Conservation (phyloP, 768 basidiomycete species). For the Tylopilus sp. region DNA sequence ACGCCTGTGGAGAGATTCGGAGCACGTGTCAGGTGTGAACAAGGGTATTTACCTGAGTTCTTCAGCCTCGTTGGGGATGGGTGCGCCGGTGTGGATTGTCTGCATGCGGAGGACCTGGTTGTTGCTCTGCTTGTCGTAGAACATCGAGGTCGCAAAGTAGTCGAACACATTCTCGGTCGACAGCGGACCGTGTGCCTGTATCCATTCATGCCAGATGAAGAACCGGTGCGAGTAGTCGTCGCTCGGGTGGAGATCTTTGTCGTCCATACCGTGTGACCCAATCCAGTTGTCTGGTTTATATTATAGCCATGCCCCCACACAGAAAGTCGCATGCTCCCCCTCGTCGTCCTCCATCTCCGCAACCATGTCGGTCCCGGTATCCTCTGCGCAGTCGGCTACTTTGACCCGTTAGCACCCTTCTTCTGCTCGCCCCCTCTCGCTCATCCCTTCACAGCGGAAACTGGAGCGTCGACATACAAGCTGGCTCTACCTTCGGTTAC, state of each 20-base stretch:
- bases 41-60: constrained; percentile 57
- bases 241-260: constrained; percentile 67
- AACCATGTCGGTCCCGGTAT: no score
- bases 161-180: constrained; percentile 79
- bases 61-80: constrained; percentile 75
- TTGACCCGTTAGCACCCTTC: no score
- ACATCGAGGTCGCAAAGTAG: constrained; percentile 88
- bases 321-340: no score
- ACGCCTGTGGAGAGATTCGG: constrained; percentile 48
- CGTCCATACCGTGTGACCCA: constrained; percentile 37
- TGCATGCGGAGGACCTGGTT: constrained; percentile 94
- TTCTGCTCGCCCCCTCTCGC: no score
- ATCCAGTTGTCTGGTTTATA: no score
- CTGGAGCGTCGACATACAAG: no score
- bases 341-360: no score
- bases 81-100: constrained; percentile 79
- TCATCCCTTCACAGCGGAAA: no score
- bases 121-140: constrained; percentile 92
- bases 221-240: constrained; percentile 81
- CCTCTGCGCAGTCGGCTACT: no score
- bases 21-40: constrained; percentile 1
- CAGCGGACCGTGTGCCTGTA: constrained; percentile 80
- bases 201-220: constrained; percentile 92
- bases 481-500: no score
- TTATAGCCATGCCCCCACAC: no score